These are phyloP conservation scores for Cenchrus fungigraminus DNA, from an alignment of 176 grass and related monocot species.

Conservation along the genomic window DNA sequence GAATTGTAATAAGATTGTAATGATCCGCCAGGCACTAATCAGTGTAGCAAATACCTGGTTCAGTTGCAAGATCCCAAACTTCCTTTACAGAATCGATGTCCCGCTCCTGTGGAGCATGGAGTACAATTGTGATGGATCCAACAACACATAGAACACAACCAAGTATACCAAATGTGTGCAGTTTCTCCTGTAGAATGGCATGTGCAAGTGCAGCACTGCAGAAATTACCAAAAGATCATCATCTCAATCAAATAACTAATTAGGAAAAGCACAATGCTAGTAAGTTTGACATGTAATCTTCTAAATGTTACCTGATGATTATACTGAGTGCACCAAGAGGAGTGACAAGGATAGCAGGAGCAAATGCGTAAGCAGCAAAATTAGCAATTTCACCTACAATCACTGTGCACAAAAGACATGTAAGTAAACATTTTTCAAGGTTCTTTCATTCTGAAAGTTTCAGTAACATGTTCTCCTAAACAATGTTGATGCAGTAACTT, in stretches of 20 bases:
- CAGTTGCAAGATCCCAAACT: slow-evolving; percentile 95
- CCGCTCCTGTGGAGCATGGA: slow-evolving; percentile 91
- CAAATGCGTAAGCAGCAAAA: slow-evolving; percentile 98
- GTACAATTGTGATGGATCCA: slow-evolving; percentile 89
- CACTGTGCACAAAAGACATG: slow-evolving; percentile 60
- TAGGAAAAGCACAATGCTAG: slow-evolving; percentile 25
- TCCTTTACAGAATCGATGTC: slow-evolving; percentile 87
- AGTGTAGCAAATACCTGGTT: slow-evolving; percentile 66
- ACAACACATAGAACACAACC: slow-evolving; percentile 96
- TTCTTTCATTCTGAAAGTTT: slow-evolving; percentile 25
- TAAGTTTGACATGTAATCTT: slow-evolving; percentile 13
- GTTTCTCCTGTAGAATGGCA: slow-evolving; percentile 78
- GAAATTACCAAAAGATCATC: slow-evolving; percentile 26
- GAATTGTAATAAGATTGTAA: slow-evolving; percentile 1
- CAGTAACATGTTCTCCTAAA: slow-evolving; percentile 17
- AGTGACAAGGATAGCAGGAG: slow-evolving; percentile 95
- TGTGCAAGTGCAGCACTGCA: slow-evolving; percentile 93
- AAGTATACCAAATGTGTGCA: slow-evolving; percentile 86
- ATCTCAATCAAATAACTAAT: slow-evolving; percentile 33
- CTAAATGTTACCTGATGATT: slow-evolving; percentile 80
- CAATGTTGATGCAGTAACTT: slow-evolving; percentile 3
- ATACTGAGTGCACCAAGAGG: slow-evolving; percentile 97
- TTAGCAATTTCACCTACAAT: slow-evolving; percentile 96
- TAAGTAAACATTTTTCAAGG: slow-evolving; percentile 42
- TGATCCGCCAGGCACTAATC: not conserved